Base-by-base conservation (phyloP, 2,329 filamentous ascomycete species). In the Mollisiaceae sp. region DNA sequence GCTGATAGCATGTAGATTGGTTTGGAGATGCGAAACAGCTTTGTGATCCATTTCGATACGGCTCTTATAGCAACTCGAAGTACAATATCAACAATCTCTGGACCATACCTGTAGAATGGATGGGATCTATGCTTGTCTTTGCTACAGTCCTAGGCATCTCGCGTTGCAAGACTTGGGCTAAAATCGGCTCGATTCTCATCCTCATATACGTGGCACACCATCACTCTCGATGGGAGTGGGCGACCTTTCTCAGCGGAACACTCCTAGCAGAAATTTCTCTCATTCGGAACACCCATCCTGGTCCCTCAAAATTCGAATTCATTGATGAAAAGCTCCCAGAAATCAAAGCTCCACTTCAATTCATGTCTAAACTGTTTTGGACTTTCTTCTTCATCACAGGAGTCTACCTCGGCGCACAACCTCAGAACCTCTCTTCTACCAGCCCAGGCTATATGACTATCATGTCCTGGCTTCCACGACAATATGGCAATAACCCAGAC, bases 31-130 rank as follows among this genome's bases (percentile, higher is more conserved):
- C 55, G 18, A 38, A 39, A 38, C 55, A 57, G 24, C 55, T 57
- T 4, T 57, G 55, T 24, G 55, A 57, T 39, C 55, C 55, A 5
- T 57, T 57, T 35, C 55, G 55, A 9, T 57, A 15, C 35, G 55
- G 55, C 6, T 12, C 55, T 20, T 22, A n/a, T 11, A 38, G 32
- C 55, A 57, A 57, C 36, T 57, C 55, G 9, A 57, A 57, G 24
- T 57, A 57, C 55, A 57, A 57, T 22, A 57, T 57, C 55, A 57
- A 57, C n/a, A 57, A 57, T 22, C 18, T 57, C 8, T 57, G 55
- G 55, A 57, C 55, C 4, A 57, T 57, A 11, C 55, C 55, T 3
- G 36, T 57, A 9, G 55, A 57, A 24, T 57, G 55, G 55, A 57
- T 57, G 55, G 55, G 55, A 2, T 57, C 55, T 4, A 57, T 57